Base-by-base conservation (phyloP, 2,329 filamentous ascomycete species). In the Aureobasidium sp. region DNA sequence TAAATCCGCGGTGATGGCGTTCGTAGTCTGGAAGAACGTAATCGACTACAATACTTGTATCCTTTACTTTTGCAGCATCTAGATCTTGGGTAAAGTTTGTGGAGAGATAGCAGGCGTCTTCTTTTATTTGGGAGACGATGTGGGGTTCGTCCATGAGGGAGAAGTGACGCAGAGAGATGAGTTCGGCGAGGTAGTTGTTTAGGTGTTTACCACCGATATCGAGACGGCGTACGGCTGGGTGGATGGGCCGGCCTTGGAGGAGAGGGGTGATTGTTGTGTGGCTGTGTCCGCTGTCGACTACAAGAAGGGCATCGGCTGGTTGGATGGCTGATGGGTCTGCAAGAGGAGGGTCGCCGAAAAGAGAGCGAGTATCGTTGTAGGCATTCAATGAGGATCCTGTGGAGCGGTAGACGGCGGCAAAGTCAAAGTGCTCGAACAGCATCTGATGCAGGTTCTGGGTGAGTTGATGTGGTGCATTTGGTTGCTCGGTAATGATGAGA, bases 381-480 rank as follows among this genome's bases (percentile, higher is more conserved):
- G 94, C 92, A 73, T 95, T 95, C 66, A 97, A 87, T 0, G 88
- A 85, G 8, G 93, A 87, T 0, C 89, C 93, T 69, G 93, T 83
- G 66, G 88, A 90, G 67, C 96, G 89, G 70, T 91, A 92, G 80
- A 97, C 97, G 70, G 92, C 91, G 15, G 91, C 88, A 79, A 99
- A 99, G 3, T 93, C 93, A 81, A 96, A 99, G 76, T 98, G 95
- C 76, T 99, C 96, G 82, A 99, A 98, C 1, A 98, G 89, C 75
- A 99, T 94, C 82, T 99, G 95, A 75, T 99, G 96, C 72, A 93
- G 94, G 76, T 98, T 96, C 45, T 91, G 88, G 79, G 98, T 94
- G 69, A 99, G 81, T 16, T 90, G 89, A 0, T 91, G 90, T 65
- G 97, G 85, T 5, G 91, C 90, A 79, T 97, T 97, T 5, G 94